Evolutionary conservation across 176 grass and related monocot species (phyloP).

Genomic region (Triticum dicoccoides): DNA sequence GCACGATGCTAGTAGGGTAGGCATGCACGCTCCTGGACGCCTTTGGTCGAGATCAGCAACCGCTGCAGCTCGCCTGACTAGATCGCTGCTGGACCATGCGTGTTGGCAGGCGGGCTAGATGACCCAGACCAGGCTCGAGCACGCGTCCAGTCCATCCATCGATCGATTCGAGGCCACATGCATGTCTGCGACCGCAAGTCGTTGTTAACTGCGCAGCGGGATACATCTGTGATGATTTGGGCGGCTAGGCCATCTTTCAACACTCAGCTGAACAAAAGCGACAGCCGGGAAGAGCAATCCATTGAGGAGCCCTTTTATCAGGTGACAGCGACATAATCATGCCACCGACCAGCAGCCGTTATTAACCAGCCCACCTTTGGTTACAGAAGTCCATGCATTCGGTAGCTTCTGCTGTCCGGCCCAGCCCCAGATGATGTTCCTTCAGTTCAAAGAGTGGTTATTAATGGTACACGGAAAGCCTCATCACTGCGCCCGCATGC

Average conservation of each 20-base stretch:
- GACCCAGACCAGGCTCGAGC: not conserved
- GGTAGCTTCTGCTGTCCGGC: not conserved
- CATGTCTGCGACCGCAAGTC: not conserved
- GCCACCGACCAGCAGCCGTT: not conserved
- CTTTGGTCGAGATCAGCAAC: not conserved
- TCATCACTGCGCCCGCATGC: constrained; percentile 20
- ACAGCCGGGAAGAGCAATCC: not conserved
- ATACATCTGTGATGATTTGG: not conserved
- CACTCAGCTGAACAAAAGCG: not conserved
- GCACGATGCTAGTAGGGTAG: not conserved
- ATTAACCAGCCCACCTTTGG: constrained; percentile 2
- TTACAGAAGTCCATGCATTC: constrained; percentile 3
- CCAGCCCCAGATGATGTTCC: not conserved
- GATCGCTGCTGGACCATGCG: not conserved
- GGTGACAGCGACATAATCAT: constrained; percentile 23
- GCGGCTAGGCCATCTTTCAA: not conserved
- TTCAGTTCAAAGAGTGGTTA: not conserved
- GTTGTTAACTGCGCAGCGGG: not conserved
- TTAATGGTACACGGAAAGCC: not conserved
- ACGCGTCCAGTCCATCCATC: not conserved
- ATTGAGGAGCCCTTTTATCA: constrained; percentile 7
- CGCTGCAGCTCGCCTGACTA: not conserved
- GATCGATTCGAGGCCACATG: not conserved
- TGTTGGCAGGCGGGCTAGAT: not conserved
- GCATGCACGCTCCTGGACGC: not conserved